Evolutionary conservation across 116 monocot genomes (phyloP).

Genomic region (Phalaenopsis hybrid): DNA sequence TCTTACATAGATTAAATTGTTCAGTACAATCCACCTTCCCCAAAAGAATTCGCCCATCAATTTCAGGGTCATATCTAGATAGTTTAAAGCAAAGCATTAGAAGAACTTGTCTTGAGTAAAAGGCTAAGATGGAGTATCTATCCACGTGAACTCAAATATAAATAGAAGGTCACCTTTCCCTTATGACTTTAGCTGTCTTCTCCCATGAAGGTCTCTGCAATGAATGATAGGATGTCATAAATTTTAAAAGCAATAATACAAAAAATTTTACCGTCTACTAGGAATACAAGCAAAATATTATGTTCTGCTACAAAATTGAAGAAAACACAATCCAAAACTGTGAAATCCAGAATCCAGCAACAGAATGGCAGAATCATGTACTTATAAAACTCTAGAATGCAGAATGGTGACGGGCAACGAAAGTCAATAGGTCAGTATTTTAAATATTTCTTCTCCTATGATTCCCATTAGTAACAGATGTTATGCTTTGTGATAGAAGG

Average conservation of each 20-base stretch:
- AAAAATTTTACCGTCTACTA: background rate
- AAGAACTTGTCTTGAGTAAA: background rate
- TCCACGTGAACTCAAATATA: background rate
- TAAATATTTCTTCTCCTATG: background rate
- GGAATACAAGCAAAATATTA: background rate
- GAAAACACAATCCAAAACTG: background rate
- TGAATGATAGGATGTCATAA: constrained; percentile 2
- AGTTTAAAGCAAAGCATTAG: constrained; percentile 10
- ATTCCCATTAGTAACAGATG: background rate
- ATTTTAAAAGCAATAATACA: background rate
- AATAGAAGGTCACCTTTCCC: constrained; percentile 47
- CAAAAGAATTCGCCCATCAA: constrained; percentile 60
- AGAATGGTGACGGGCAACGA: too few species aligned
- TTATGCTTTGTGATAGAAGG: background rate
- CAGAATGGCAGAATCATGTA: background rate
- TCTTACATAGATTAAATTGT: constrained; percentile 63
- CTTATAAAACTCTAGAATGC: background rate
- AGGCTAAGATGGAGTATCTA: background rate
- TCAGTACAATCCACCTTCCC: constrained; percentile 72
- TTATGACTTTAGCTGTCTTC: constrained; percentile 72
- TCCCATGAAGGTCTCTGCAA: constrained; percentile 96
- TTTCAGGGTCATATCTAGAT: constrained; percentile 72
- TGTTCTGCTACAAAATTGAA: background rate
- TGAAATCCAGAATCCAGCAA: background rate
- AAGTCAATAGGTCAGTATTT: background rate